Evolutionary conservation across 345 rosid species (phyloP), one percentile per base, ranked within the genome.

Genomic region (Pugionium dolabratum): DNA sequence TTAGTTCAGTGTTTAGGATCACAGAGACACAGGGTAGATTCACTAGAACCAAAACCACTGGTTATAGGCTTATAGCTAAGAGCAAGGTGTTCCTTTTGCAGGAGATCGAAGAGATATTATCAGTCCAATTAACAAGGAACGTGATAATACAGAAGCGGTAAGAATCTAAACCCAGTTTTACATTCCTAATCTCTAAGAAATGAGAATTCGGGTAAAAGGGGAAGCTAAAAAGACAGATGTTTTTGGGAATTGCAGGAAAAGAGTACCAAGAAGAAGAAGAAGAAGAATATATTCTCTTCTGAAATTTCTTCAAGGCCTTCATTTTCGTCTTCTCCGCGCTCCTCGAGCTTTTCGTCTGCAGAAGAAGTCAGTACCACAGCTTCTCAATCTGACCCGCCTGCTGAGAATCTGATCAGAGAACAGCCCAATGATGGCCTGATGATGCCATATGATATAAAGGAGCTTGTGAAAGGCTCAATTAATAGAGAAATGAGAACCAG

Each of bases 301-400:
- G 96, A 94, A 76, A 82, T 91, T 11, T 79, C 96, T 50, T 56
- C 74, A 48, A 77, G 84, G 70, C 80, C 83, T 70, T 85, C 91
- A 1, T 78, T 81, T 66, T 84, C 95, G 3, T 82, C 95, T 54
- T 85, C 99, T 53, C 79, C 91, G 46, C 77, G 89, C 44, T 88
- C 97, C 29, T 88, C 95, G 0, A 86, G 84, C 75, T 77, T 86
- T 56, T 83, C 92, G 1, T 88, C 91, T 36, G 61, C 79, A 5
- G 91, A 18, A 18, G 18, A 89, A 48, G 80, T 79, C 70, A 80
- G 73, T 40, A 73, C 67, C 56, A 78, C 71, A 62, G 54, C 89
- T 29, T 72, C 83, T 59, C 88, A 74, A 67, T 64, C 61, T 26
- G 88, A 85, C 62, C 71, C 72, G 57, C 75, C 86, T 64, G 55